Base-by-base conservation (phyloP, 1,284 basidiomycete genomes). In the Anthracocystis walkeri region DNA sequence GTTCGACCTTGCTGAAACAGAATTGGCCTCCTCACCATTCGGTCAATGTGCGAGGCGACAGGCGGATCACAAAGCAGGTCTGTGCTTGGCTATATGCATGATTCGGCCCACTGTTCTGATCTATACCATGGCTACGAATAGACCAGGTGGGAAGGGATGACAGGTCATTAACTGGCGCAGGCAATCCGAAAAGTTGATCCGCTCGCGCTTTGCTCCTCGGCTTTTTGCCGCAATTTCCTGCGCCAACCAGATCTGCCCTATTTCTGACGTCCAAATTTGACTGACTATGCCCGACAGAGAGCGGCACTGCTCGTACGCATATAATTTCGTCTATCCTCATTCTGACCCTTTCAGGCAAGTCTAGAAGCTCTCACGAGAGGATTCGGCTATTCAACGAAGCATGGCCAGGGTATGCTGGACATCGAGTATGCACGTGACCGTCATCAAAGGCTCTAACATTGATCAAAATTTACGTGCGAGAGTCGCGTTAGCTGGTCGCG, bases 401-500 rank as follows among this genome's bases (percentile, higher is more conserved):
- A 31, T 18, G n/a, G 23, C 46, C 27, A 31, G 12, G 2, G 29
- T 7, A 23, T 10, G 23, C 35, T 41, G 21, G 3, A 2, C 7
- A 18, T 29, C 51, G 25, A 27, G 25, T 7, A 18, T 18, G 49
- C 55, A 64, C 61, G 61, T 63, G 61, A 63, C 48, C 6, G 16
- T 11, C 11, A 4, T 25, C 3, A 3, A 12, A 18, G 3, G 49
- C n/a, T 40, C 21, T 63, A 63, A 63, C 53, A 63, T 20, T 7
- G 12, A 16, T 1, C 5, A 11, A 7, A 2, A 14, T 6, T 57
- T 56, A 56, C 58, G 46, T 51, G 53, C 57, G 57, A 56, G n/a
- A 40, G 64, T 52, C 64, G 64, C 53, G 64, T 55, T n/a, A 11
- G 20, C 14, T n/a, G 7, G 27, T 58, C 20, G 45, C 53, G 53